A percentile compares a stretch with the other conserved stretches of the same genome.
Evolutionary conservation across 192 early-diverging fungal species (phyloP).

Genomic region (Rhizophlyctis rosea): DNA sequence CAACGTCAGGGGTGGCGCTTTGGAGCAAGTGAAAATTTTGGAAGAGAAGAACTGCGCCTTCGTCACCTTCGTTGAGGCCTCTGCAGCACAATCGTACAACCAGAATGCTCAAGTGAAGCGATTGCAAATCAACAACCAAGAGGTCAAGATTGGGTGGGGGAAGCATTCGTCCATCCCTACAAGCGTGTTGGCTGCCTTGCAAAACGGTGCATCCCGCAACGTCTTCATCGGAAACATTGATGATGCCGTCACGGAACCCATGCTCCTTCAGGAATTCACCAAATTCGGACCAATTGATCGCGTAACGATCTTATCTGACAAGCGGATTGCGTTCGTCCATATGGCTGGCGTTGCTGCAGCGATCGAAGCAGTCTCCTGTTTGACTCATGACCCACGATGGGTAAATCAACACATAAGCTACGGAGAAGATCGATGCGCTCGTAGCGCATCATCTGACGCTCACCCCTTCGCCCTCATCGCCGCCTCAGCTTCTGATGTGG

Average conservation of each 20-base stretch:
- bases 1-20: slow-evolving; percentile 61
- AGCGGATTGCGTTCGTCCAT: slow-evolving; percentile 82
- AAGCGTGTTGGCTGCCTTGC: slow-evolving; percentile 56
- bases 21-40: slow-evolving; percentile 69
- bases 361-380: slow-evolving; percentile 62
- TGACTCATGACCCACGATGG: slow-evolving; percentile 61
- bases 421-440: slow-evolving; percentile 84
- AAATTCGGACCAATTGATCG: slow-evolving; percentile 73
- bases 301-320: slow-evolving; percentile 67
- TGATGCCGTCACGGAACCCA: slow-evolving; percentile 50
- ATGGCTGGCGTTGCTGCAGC: slow-evolving; percentile 69
- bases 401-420: slow-evolving; percentile 61
- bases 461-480: too few relatives aligned
- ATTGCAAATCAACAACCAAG: slow-evolving; percentile 52
- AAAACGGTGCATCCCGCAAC: slow-evolving; percentile 71
- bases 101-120: slow-evolving; percentile 48
- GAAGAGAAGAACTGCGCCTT: slow-evolving; percentile 80
- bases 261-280: slow-evolving; percentile 55
- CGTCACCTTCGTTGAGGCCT: slow-evolving; percentile 71
- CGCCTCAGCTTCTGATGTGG: too few relatives aligned
- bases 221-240: slow-evolving; percentile 80
- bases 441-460: too few relatives aligned
- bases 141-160: slow-evolving; percentile 77
- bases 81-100: slow-evolving; percentile 61
- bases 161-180: slow-evolving; percentile 49